These are phyloP conservation scores for Tulasnella sp. DNA, from an alignment of 768 basidiomycete species.

Conservation along the genomic window DNA sequence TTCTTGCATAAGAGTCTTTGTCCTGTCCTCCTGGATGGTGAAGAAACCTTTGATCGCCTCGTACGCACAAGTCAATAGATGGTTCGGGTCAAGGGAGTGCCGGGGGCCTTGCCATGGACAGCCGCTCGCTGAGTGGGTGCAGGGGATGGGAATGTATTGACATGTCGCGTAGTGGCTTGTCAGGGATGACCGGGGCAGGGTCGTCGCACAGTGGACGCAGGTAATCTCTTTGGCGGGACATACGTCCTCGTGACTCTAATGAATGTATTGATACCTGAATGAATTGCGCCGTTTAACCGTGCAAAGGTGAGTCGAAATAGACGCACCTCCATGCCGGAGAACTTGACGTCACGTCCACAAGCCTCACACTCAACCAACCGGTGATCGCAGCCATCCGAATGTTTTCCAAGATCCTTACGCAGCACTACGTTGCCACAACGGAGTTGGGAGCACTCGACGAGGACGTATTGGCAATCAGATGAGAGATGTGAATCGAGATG, in stretches of 20 bases:
- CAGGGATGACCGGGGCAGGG: conserved; percentile 29
- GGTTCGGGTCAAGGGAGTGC: conserved; percentile 27
- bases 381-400: conserved; percentile 30
- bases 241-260: conserved; percentile 31
- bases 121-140: conserved; percentile 39
- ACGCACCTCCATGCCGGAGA: conserved; percentile 32
- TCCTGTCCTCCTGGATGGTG: conserved; percentile 27
- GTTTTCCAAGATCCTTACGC: conserved; percentile 38
- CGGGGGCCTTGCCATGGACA: conserved; percentile 45
- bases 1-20: conserved; percentile 34
- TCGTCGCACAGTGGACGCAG: conserved; percentile 34
- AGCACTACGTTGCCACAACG: conserved; percentile 36
- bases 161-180: conserved; percentile 33
- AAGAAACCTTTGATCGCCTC: conserved; percentile 54
- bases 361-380: conserved; percentile 31
- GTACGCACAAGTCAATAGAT: conserved; percentile 41
- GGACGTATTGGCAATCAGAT: conserved; percentile 47
- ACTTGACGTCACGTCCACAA: conserved; percentile 29
- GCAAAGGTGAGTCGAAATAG: neutral
- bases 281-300: too few relatives aligned
- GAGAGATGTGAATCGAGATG: conserved; percentile 49
- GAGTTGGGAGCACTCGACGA: conserved; percentile 39
- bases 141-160: conserved; percentile 30
- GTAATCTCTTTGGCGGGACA: conserved; percentile 30
- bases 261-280: neutral